A percentile compares a stretch with the other conserved stretches of the same genome.
These are phyloP conservation scores for Fusarium staphyleae DNA, from an alignment of 2,329 filamentous ascomycete genomes.

Conservation along the genomic window DNA sequence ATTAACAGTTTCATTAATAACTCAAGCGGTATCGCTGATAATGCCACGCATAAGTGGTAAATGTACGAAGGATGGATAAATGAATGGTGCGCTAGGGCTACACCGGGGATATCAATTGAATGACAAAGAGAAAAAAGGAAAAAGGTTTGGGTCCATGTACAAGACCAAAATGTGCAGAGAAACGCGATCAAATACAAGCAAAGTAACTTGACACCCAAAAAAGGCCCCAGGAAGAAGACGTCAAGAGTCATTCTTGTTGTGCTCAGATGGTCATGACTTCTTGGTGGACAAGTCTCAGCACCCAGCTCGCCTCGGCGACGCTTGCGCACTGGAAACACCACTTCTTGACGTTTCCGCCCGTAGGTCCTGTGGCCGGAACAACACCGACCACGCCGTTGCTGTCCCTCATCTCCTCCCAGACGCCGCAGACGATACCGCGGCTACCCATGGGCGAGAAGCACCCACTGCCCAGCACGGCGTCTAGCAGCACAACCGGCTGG, in stretches of 20 bases:
- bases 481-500: constrained; percentile 71
- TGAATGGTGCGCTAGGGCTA: constrained; percentile 18
- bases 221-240: too few species aligned
- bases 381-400: constrained; percentile 63
- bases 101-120: constrained; percentile 39
- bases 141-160: neutral
- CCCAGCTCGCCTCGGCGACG: constrained; percentile 61
- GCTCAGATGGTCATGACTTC: constrained; percentile 55
- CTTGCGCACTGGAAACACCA: constrained; percentile 69
- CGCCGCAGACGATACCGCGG: constrained; percentile 85
- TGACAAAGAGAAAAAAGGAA: constrained; percentile 17
- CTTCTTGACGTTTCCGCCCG: constrained; percentile 64
- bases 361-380: constrained; percentile 59
- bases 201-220: neutral
- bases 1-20: constrained; percentile 17
- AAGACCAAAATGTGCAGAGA: constrained; percentile 1
- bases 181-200: constrained; percentile 15
- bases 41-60: constrained; percentile 7
- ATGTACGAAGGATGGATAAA: constrained; percentile 6
- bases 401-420: constrained; percentile 80
- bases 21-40: constrained; percentile 32
- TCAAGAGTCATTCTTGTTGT: neutral
- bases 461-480: constrained; percentile 83
- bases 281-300: constrained; percentile 63
- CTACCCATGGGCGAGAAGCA: constrained; percentile 85